Percentiles rank a stretch among this genome's conserved stretches.
These are phyloP conservation scores for Vitis hybrid DNA, from an alignment of 177 flowering plant species.

Conservation along the genomic window DNA sequence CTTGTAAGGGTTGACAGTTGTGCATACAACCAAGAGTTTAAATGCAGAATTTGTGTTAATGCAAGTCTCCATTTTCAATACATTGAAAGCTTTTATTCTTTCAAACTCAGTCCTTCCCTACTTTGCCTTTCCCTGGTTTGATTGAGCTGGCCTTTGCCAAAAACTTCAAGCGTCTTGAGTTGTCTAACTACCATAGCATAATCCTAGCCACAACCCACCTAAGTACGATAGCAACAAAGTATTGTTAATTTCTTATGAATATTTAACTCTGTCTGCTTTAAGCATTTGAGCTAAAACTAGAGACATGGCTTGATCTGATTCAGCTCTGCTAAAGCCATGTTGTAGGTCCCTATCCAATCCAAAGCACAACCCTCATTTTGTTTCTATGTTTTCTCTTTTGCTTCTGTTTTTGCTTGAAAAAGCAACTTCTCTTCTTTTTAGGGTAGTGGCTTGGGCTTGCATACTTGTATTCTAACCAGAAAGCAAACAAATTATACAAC, in stretches of 20 bases:
- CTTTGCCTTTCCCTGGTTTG: no score
- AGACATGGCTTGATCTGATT: slow-evolving; percentile 13
- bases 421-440: background rate
- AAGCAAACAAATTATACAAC: no score
- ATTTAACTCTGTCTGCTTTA: background rate
- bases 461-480: background rate
- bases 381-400: background rate
- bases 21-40: background rate
- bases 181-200: background rate
- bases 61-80: background rate
- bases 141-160: no score
- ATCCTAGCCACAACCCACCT: background rate
- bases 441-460: background rate
- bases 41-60: background rate
- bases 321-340: slow-evolving; percentile 20
- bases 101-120: no score
- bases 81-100: no score
- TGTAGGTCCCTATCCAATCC: slow-evolving; percentile 6
- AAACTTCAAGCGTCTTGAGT: background rate
- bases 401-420: background rate
- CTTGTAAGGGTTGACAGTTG: background rate
- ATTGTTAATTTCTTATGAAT: background rate
- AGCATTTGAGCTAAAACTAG: background rate
- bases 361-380: background rate
- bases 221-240: no score